Percentiles rank a stretch among this genome's conserved stretches.
phyloP scores from a whole-genome alignment of 2,329 filamentous ascomycete species.

The Aureobasidium sp. region DNA sequence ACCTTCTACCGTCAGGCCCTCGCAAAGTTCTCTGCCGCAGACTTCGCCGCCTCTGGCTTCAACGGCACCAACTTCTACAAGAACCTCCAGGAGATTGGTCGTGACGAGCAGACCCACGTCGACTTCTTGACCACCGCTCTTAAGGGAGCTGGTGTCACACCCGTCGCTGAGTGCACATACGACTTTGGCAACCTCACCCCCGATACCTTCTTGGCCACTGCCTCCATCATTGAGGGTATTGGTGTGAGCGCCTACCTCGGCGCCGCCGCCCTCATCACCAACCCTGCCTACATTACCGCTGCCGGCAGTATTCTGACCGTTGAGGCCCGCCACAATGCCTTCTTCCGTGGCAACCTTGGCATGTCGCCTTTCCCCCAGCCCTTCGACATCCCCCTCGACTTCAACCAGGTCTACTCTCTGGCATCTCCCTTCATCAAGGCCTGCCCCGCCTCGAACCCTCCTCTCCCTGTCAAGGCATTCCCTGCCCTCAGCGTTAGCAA shows the following conservation, averaged over 20 bases:
- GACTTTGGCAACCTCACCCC: constrained; percentile 57
- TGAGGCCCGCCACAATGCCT: constrained; percentile 35
- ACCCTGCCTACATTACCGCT: constrained; percentile 64
- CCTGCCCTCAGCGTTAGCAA: constrained; percentile 26
- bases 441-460: constrained; percentile 62
- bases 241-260: constrained; percentile 69
- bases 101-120: constrained; percentile 67
- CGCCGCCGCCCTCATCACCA: constrained; percentile 64
- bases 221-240: constrained; percentile 63
- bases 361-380: constrained; percentile 34
- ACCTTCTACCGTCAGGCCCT: constrained; percentile 70
- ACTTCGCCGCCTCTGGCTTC: constrained; percentile 60
- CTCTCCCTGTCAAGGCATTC: constrained; percentile 62
- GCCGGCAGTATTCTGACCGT: constrained; percentile 55
- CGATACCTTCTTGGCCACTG: constrained; percentile 57
- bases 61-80: constrained; percentile 58
- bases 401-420: constrained; percentile 34
- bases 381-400: constrained; percentile 33
- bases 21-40: constrained; percentile 58
- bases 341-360: constrained; percentile 31
- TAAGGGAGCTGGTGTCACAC: constrained; percentile 51
- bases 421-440: constrained; percentile 63
- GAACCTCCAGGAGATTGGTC: constrained; percentile 62
- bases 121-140: constrained; percentile 57
- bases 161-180: constrained; percentile 65